phyloP scores from a whole-genome alignment of 169 alveolate species.

The Eimeria nieschulzi region DNA sequence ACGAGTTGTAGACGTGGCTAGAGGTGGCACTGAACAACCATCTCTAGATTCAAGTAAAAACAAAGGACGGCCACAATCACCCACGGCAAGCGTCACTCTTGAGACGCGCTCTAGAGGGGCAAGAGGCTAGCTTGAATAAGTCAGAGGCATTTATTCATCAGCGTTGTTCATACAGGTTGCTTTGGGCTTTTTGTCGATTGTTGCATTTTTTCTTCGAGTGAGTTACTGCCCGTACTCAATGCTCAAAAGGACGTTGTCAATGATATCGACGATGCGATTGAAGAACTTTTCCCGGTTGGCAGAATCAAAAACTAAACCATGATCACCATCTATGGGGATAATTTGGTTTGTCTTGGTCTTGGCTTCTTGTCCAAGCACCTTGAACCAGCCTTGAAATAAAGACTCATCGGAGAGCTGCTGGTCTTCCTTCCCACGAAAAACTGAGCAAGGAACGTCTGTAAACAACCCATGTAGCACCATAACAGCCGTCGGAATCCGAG shows the following conservation, averaged over 20 bases:
- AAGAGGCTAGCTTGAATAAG: too few relatives aligned
- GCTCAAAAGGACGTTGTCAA: conserved; percentile 29
- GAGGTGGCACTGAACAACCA: too few relatives aligned
- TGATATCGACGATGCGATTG: conserved; percentile 11
- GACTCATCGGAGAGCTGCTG: conserved; percentile 13
- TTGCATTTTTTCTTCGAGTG: neutral
- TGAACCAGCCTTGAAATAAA: conserved; percentile 50
- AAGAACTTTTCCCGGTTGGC: conserved; percentile 22
- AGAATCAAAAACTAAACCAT: conserved; percentile 46
- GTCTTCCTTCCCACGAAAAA: conserved; percentile 55
- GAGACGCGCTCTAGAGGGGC: too few relatives aligned
- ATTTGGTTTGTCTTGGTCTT: neutral
- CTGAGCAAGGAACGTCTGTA: conserved; percentile 60
- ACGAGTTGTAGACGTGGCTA: too few relatives aligned
- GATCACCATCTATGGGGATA: conserved; percentile 6
- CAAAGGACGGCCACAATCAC: too few relatives aligned
- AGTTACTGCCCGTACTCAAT: conserved; percentile 39
- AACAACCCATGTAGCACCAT: neutral
- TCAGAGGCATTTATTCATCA: too few relatives aligned
- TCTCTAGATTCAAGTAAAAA: too few relatives aligned
- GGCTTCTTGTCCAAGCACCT: neutral
- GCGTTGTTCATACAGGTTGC: too few relatives aligned
- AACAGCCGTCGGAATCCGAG: neutral
- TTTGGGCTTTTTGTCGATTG: too few relatives aligned
- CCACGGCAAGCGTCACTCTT: too few relatives aligned